These are phyloP conservation scores for Neurospora tetrasperma DNA, from an alignment of 495 filamentous ascomycete genomes.

Conservation along the genomic window DNA sequence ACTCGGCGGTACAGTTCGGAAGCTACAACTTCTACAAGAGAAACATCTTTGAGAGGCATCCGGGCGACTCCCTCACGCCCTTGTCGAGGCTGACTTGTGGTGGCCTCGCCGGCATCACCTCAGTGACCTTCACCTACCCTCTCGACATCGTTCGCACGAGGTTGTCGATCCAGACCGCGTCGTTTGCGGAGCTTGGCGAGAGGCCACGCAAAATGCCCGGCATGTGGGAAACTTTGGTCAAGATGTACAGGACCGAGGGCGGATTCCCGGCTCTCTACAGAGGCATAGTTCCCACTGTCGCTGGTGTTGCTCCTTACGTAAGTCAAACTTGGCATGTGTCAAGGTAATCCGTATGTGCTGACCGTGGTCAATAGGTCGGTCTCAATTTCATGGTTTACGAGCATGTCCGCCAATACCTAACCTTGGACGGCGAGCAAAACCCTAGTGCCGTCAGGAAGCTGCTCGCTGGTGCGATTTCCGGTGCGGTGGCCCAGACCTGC, in stretches of 20 bases:
- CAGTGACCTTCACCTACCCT: constrained; percentile 67
- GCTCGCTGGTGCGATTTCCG: constrained; percentile 78
- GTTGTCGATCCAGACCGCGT: constrained; percentile 91
- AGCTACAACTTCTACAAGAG: constrained; percentile 96
- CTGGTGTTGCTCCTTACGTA: constrained; percentile 92
- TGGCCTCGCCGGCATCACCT: constrained; percentile 86
- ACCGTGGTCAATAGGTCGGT: constrained; percentile 54
- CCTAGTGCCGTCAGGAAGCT: constrained; percentile 73
- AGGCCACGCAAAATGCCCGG: constrained; percentile 63
- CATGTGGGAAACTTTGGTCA: constrained; percentile 76
- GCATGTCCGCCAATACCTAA: constrained; percentile 71
- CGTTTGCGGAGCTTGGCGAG: constrained; percentile 64
- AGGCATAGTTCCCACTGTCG: constrained; percentile 86
- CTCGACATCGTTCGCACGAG: constrained; percentile 95
- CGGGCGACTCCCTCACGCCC: constrained; percentile 57
- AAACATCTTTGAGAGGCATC: constrained; percentile 66
- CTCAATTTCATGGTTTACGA: constrained; percentile 99
- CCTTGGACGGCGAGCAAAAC: constrained; percentile 78
- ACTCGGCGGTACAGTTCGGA: constrained; percentile 95
- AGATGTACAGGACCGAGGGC: constrained; percentile 87
- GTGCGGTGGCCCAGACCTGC: constrained; percentile 93
- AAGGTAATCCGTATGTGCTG: constrained; percentile 8
- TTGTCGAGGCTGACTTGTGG: constrained; percentile 69
- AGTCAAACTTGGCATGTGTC: constrained; percentile 20
- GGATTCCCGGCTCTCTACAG: constrained; percentile 77